These are phyloP conservation scores for Diplodia intermedia DNA, from an alignment of 2,329 filamentous ascomycete species.

Conservation along the genomic window DNA sequence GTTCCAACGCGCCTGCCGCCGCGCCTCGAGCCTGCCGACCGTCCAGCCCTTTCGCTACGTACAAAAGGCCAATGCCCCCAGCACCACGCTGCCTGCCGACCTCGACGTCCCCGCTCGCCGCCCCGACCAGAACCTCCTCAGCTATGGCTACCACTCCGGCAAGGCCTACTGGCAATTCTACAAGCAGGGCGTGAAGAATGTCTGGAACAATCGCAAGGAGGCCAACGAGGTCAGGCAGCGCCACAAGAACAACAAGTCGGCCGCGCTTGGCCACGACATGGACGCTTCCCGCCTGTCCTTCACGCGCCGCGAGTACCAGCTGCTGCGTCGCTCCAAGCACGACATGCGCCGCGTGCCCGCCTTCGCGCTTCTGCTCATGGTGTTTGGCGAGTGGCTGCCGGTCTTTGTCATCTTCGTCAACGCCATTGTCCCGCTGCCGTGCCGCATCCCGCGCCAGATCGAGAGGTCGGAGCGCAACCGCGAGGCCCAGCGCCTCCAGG, in stretches of 20 bases:
- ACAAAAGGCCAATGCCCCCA: too few relatives aligned
- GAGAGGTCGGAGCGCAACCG: slow-evolving; percentile 23
- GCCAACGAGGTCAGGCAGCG: slow-evolving; percentile 45
- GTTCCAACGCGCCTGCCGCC: slow-evolving; percentile 1
- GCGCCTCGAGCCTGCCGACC: not conserved
- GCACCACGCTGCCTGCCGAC: not conserved
- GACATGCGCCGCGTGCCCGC: slow-evolving; percentile 80
- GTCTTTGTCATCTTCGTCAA: slow-evolving; percentile 75
- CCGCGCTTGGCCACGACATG: not conserved
- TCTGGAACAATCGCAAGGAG: slow-evolving; percentile 69
- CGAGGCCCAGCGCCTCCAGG: slow-evolving; percentile 7
- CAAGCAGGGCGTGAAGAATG: slow-evolving; percentile 79
- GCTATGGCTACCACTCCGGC: slow-evolving; percentile 68
- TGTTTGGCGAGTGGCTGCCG: slow-evolving; percentile 88
- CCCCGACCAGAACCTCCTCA: slow-evolving; percentile 53
- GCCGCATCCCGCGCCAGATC: slow-evolving; percentile 80
- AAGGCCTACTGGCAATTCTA: slow-evolving; percentile 85
- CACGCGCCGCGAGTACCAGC: slow-evolving; percentile 73
- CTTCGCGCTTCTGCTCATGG: slow-evolving; percentile 75
- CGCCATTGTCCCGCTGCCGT: slow-evolving; percentile 78
- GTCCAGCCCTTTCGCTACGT: too few relatives aligned
- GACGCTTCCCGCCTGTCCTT: slow-evolving; percentile 40
- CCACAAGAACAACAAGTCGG: slow-evolving; percentile 38
- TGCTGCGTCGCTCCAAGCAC: slow-evolving; percentile 70
- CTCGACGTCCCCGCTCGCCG: slow-evolving; percentile 63